These are phyloP conservation scores for Pachysandra terminalis DNA, from an alignment of 164 flowering plant species.

Conservation along the genomic window DNA sequence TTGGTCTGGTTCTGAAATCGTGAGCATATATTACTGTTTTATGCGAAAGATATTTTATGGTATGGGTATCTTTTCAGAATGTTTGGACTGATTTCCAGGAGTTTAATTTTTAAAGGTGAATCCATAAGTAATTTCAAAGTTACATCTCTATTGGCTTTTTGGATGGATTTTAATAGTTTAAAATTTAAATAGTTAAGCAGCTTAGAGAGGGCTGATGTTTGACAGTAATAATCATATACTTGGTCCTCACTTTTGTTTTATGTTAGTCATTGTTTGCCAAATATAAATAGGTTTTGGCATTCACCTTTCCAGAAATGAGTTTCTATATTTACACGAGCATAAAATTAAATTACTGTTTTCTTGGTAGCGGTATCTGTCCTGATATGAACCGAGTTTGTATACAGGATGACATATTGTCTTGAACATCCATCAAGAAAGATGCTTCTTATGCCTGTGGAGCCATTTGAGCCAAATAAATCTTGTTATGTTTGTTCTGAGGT, in stretches of 20 bases:
- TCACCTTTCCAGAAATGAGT: background rate
- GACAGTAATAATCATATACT: background rate
- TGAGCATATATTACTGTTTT: too few species aligned
- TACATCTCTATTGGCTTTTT: background rate
- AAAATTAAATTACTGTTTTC: too few species aligned
- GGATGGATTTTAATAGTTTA: background rate
- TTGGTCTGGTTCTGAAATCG: background rate
- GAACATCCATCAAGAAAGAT: constrained; percentile 72
- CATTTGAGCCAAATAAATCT: constrained; percentile 86
- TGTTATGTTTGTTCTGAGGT: constrained; percentile 98
- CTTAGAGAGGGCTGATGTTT: background rate
- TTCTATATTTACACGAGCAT: too few species aligned
- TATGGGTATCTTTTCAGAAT: background rate
- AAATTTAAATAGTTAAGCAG: background rate
- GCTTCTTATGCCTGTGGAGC: constrained; percentile 96
- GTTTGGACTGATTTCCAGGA: background rate
- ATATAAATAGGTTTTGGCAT: background rate
- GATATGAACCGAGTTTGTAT: constrained; percentile 11
- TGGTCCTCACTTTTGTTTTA: background rate
- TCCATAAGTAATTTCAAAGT: background rate
- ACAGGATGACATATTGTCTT: constrained; percentile 86
- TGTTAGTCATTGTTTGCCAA: background rate
- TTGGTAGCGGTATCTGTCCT: background rate
- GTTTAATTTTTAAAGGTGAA: background rate
- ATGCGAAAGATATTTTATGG: background rate